Conservation (phyloP, 352 stramenopile species). For the Globisporangium okanoganense region DNA sequence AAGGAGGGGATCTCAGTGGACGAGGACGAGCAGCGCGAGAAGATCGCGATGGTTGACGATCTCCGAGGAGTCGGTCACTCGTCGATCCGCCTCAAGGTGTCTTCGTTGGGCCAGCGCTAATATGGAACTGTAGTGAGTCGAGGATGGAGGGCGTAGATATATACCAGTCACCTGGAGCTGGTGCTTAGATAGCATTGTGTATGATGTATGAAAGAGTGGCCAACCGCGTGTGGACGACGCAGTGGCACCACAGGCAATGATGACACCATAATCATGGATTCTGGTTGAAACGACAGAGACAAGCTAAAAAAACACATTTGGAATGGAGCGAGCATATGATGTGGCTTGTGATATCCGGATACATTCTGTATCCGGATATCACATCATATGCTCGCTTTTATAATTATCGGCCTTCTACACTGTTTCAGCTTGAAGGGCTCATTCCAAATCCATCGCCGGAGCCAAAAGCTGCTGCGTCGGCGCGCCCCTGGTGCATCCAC, state of each 20-base stretch:
- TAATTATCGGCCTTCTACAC: background rate
- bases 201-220: background rate
- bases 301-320: background rate
- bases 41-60: constrained; percentile 30
- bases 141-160: background rate
- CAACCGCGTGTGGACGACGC: background rate
- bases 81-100: constrained; percentile 17
- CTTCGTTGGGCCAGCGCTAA: background rate
- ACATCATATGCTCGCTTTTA: too few species aligned
- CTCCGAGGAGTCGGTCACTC: constrained; percentile 29
- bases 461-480: background rate
- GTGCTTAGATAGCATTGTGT: background rate
- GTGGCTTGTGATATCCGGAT: too few species aligned
- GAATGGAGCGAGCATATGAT: too few species aligned
- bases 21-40: constrained; percentile 34
- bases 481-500: background rate
- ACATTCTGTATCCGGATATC: too few species aligned
- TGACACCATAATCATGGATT: background rate
- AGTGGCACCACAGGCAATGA: background rate
- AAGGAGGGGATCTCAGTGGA: constrained; percentile 45
- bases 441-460: constrained; percentile 6
- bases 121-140: background rate
- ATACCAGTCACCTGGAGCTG: background rate
- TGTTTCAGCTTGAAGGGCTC: constrained; percentile 15
- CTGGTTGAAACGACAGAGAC: background rate